phyloP scores from a whole-genome alignment of 768 basidiomycete genomes.

The Russula sp. region DNA sequence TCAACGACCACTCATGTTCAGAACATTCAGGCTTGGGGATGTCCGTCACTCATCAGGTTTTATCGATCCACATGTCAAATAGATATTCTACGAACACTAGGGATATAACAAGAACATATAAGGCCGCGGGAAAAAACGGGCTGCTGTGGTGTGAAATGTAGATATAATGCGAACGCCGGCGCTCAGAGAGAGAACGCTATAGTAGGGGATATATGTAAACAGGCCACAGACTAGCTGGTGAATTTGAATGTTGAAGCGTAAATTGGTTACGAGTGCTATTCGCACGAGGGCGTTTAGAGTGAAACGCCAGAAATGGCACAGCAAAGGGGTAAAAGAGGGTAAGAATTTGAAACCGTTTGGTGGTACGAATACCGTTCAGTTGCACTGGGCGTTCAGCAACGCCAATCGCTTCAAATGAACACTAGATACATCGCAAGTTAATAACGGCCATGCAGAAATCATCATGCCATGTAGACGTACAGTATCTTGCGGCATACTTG shows the following conservation, averaged over 20 bases:
- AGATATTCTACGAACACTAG: neutral
- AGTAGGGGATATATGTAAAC: too few species aligned
- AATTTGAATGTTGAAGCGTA: neutral
- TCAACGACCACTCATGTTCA: too few species aligned
- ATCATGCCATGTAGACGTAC: slow-evolving; percentile 10
- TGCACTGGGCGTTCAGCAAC: neutral
- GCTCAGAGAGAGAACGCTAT: neutral
- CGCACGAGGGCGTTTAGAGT: neutral
- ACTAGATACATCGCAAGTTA: slow-evolving; percentile 1
- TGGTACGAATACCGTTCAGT: too few species aligned
- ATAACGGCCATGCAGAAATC: neutral
- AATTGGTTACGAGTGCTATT: neutral
- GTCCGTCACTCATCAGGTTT: neutral
- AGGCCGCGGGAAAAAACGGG: too few species aligned
- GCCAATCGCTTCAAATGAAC: neutral
- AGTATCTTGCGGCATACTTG: slow-evolving; percentile 25
- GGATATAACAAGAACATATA: neutral
- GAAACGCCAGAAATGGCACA: neutral
- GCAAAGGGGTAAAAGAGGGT: neutral
- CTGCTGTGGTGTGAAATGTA: too few species aligned
- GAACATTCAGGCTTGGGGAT: too few species aligned
- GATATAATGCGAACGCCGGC: too few species aligned
- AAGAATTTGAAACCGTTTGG: neutral
- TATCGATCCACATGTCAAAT: neutral
- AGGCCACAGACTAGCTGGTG: neutral